These are phyloP conservation scores for Reticulascus tulasneorum DNA, from an alignment of 2,329 filamentous ascomycete species.

Conservation along the genomic window DNA sequence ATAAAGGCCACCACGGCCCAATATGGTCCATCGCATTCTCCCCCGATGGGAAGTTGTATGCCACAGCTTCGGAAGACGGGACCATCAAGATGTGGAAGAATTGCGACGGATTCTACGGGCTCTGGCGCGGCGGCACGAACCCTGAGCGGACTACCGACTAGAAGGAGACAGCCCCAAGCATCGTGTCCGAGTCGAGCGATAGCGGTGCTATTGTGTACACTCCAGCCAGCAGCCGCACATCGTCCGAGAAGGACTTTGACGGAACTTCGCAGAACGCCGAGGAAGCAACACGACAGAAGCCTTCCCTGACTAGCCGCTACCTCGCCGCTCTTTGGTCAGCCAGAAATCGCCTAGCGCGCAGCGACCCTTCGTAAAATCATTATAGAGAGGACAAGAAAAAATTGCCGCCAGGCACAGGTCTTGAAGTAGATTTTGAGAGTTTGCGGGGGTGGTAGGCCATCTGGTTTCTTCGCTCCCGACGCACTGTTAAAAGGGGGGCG, in stretches of 20 bases:
- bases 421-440: too few species aligned
- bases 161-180: slow-evolving; percentile 11
- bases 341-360: too few species aligned
- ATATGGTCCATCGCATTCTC: slow-evolving; percentile 96
- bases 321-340: too few species aligned
- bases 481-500: too few species aligned
- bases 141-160: slow-evolving; percentile 11
- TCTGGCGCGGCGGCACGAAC: slow-evolving; percentile 51
- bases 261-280: slow-evolving; percentile 6
- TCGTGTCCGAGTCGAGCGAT: slow-evolving; percentile 8
- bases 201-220: too few species aligned
- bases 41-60: slow-evolving; percentile 92
- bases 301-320: too few species aligned
- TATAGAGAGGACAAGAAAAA: too few species aligned
- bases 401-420: too few species aligned
- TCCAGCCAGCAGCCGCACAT: slow-evolving; percentile 9
- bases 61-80: slow-evolving; percentile 93
- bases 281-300: too few species aligned
- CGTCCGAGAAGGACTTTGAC: slow-evolving; percentile 6
- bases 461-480: too few species aligned
- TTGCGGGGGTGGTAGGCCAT: too few species aligned
- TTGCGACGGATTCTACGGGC: slow-evolving; percentile 60
- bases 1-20: slow-evolving; percentile 95
- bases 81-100: slow-evolving; percentile 92
- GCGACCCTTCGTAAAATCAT: too few species aligned